These are phyloP conservation scores for Brassica nigra DNA, from an alignment of 345 rosid species.

Conservation along the genomic window DNA sequence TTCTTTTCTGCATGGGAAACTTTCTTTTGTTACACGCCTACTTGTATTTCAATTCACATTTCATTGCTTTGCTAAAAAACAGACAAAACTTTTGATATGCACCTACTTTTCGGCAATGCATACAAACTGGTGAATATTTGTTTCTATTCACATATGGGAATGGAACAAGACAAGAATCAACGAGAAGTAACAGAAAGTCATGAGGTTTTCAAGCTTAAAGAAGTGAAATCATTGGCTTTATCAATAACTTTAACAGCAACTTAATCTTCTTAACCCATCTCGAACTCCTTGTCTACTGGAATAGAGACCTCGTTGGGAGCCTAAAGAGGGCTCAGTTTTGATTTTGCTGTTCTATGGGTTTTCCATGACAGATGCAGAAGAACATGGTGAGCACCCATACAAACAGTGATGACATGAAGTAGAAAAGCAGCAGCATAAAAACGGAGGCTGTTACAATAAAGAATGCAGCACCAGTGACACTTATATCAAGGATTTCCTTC, in stretches of 20 bases:
- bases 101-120: neutral
- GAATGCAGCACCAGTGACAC: slow-evolving; percentile 75
- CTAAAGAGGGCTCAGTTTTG: too few relatives aligned
- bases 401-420: slow-evolving; percentile 93
- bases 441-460: slow-evolving; percentile 84
- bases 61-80: neutral
- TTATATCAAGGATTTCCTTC: slow-evolving; percentile 78
- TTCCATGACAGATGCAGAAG: slow-evolving; percentile 56
- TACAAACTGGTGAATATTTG: neutral
- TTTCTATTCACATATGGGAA: neutral
- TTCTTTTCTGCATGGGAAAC: neutral
- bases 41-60: neutral
- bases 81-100: neutral
- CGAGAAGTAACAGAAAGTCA: neutral
- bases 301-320: too few relatives aligned
- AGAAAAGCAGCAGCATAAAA: slow-evolving; percentile 83
- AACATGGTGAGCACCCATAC: slow-evolving; percentile 84
- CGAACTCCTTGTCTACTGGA: too few relatives aligned
- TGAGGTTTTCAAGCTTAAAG: neutral
- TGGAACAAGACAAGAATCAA: neutral
- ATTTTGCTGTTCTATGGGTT: too few relatives aligned
- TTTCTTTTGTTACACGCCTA: neutral
- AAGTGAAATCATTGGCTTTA: neutral
- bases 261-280: neutral
- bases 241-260: neutral